These are phyloP conservation scores for Proteromonas lacertae DNA, from an alignment of 352 stramenopile genomes.

Conservation along the genomic window DNA sequence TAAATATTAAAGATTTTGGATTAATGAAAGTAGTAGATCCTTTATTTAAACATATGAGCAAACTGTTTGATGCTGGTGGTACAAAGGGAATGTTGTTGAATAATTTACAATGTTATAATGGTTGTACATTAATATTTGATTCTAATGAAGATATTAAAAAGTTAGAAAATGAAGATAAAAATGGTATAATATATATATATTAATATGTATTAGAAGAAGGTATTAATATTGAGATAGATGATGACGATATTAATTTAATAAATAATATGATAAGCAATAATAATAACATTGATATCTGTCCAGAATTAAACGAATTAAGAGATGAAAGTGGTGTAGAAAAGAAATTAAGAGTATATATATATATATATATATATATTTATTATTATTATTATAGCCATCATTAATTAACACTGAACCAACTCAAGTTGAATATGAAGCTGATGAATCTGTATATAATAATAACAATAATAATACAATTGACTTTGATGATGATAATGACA, in stretches of 20 bases:
- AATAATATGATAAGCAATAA: background rate
- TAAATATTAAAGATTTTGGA: constrained; percentile 19
- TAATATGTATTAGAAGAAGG: background rate
- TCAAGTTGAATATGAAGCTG: background rate
- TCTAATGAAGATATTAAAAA: background rate
- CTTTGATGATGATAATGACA: background rate
- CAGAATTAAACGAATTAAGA: background rate
- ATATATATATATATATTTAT: background rate
- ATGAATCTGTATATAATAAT: background rate
- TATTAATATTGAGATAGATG: background rate
- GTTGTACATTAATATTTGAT: background rate
- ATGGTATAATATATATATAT: background rate
- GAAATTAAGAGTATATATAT: background rate
- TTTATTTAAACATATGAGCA: constrained; percentile 58
- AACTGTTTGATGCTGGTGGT: constrained; percentile 51
- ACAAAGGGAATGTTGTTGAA: constrained; percentile 55
- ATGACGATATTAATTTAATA: background rate
- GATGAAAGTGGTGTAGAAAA: background rate
- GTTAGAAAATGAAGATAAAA: background rate
- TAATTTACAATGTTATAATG: constrained; percentile 18
- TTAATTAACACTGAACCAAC: background rate
- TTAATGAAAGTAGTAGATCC: constrained; percentile 42
- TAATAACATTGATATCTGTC: background rate
- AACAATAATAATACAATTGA: background rate
- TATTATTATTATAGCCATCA: background rate